Evolutionary conservation across 345 rosid genomes (phyloP), one percentile per base, ranked within the genome.

Genomic region (Eucalyptus regnans): DNA sequence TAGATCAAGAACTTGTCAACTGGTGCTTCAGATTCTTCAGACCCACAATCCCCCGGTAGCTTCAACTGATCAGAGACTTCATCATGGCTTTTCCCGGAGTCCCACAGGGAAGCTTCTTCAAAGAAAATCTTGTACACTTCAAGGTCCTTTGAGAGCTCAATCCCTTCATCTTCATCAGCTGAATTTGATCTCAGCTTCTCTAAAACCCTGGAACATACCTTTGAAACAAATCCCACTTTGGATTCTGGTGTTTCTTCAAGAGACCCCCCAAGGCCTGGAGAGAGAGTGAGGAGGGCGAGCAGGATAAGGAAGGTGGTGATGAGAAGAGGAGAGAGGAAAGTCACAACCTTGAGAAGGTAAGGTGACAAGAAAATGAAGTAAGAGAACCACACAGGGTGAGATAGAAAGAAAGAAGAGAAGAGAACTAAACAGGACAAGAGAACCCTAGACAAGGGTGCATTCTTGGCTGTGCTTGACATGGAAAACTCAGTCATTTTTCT

Each of bases 321-420:
- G 88, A 97, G 93, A 86, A 97, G 98, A 86, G 99, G 99, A 60
- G 97, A 96, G 31, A 97, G 96, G 71, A 95, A 96, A 87, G 98
- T 94, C 49, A 95, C 92, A 81, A 96, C 91, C 93, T 94, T 96
- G 94, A 96, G 56, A 84, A 96, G 90, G 93, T 94, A 95, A 33
- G 97, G 98, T 5, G 93, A 94, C 93, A 96, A 93, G 93, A 95
- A 93, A 90, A 95, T 88, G 50, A 76, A 76, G 83, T 76, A 76
- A 76, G 83, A 76, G 46, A 76, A 76, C 83, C 23, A 18, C 83
- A 76, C 83, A 3, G 92, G 50, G 92, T 95, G 92, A 71, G 92
- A 93, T 87, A 88, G 27, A 68, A 88, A 50, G 62, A 76, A 88
- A 41, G 88, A 87, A 43, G 56, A 25, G 50, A 56, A 43, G 33